Base-by-base conservation (phyloP, 805 yeast species). In the Cyberlindnera euphorbiiphila region DNA sequence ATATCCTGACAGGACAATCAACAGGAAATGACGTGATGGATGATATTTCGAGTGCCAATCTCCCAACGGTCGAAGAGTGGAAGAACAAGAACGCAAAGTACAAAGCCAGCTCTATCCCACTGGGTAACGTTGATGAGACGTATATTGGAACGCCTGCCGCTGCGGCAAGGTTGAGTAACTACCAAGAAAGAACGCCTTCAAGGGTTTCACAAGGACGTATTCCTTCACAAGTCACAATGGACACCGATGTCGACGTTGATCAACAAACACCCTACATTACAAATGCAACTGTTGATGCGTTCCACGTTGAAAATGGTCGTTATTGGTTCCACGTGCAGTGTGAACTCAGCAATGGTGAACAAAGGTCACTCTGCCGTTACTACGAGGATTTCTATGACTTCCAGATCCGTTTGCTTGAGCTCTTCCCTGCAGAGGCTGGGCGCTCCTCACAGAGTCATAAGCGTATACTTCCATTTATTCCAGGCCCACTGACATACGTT, bases 21-120 rank as follows among this genome's bases (percentile, higher is more conserved):
- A 68, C 83, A 34, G 72, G 70, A 19, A 68, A 77, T 49, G 67
- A 76, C 35, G 71, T 78, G 25, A 52, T 60, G 48, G 77, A 69
- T 27, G 82, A 80, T 30, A 81, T 93, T 28, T 65, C 69, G 34
- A 64, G 66, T 21, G 87, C 85, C 29, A 75, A 76, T 36, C 72
- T 93, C 45, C 98, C 99, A 12, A 79, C 89, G 1, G 96, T 93
- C 13, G 96, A 88, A 46, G 93, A 88, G 57, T 93, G 99, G 99
- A 93, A 93, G 62, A 76, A 74, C 37, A 77, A 77, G 48, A 87
- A 93, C 20, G 95, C 96, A 12, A 85, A 78, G 59, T 94, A 93
- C 61, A 91, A 91, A 62, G 96, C 96, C 2, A 78, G 86, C 46
- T 81, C 89, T 25, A 85, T 87, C 29, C 82, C 87, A 7, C 62